Evolutionary conservation across 306 rosid genomes (phyloP).

Genomic region (Clitoria ternatea): DNA sequence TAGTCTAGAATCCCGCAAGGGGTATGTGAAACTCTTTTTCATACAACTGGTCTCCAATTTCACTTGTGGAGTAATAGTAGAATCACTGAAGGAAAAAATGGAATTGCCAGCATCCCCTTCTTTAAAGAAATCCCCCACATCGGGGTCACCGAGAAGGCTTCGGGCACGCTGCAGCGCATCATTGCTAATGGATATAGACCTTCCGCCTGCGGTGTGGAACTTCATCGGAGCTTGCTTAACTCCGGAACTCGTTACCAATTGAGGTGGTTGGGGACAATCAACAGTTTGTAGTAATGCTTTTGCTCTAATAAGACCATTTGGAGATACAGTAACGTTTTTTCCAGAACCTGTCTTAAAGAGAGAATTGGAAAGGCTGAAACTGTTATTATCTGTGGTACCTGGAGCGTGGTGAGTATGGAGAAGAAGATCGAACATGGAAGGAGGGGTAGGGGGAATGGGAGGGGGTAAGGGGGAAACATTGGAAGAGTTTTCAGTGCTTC

Average conservation of each 20-base stretch:
- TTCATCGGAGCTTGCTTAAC: slow-evolving; percentile 50
- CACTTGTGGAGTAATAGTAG: slow-evolving; percentile 19
- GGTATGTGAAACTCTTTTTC: slow-evolving; percentile 41
- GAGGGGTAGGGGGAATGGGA: slow-evolving; percentile 17
- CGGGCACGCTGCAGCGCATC: slow-evolving; percentile 79
- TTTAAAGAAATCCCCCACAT: slow-evolving; percentile 56
- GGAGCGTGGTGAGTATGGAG: background rate
- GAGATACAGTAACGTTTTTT: slow-evolving; percentile 61
- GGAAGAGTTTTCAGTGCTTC: background rate
- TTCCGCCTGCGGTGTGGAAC: slow-evolving; percentile 84
- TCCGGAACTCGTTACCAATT: slow-evolving; percentile 6
- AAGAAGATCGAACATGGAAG: slow-evolving; percentile 28
- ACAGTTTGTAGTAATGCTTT: slow-evolving; percentile 52
- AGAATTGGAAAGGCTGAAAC: slow-evolving; percentile 50
- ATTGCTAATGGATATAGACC: slow-evolving; percentile 72
- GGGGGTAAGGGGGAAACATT: background rate
- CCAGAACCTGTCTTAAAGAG: slow-evolving; percentile 80
- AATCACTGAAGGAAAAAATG: slow-evolving; percentile 31
- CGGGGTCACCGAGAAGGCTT: slow-evolving; percentile 88
- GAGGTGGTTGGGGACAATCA: slow-evolving; percentile 24
- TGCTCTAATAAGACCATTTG: slow-evolving; percentile 61
- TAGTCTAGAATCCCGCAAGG: slow-evolving; percentile 44
- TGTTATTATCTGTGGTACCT: slow-evolving; percentile 28
- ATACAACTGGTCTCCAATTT: slow-evolving; percentile 14
- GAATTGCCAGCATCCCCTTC: slow-evolving; percentile 38